phyloP scores from a whole-genome alignment of 441 rosid genomes.

The Populus hybrid region DNA sequence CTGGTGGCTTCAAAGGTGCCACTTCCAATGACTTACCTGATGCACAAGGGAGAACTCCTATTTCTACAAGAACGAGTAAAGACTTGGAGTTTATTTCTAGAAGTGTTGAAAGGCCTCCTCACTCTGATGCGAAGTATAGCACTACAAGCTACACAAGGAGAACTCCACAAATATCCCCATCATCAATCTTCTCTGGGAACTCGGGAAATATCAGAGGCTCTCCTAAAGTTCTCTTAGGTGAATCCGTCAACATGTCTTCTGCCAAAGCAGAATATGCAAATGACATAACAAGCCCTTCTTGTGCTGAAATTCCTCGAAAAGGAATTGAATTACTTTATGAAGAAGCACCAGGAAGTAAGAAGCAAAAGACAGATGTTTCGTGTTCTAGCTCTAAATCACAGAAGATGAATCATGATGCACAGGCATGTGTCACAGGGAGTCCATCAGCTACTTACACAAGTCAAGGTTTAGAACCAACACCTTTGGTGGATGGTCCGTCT shows the following conservation, averaged over 20 bases:
- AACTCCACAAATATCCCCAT: slow-evolving; percentile 35
- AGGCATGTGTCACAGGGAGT: slow-evolving; percentile 24
- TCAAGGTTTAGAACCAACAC: slow-evolving; percentile 24
- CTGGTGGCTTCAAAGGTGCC: slow-evolving; percentile 24
- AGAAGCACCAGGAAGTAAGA: slow-evolving; percentile 33
- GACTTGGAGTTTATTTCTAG: slow-evolving; percentile 28
- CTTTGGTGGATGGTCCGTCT: slow-evolving; percentile 22
- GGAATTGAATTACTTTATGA: slow-evolving; percentile 22
- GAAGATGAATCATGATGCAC: slow-evolving; percentile 30
- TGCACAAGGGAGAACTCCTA: slow-evolving; percentile 38
- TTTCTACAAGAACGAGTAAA: slow-evolving; percentile 21
- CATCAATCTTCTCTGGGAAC: slow-evolving; percentile 35
- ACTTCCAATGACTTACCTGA: slow-evolving; percentile 21
- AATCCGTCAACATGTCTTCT: slow-evolving; percentile 23
- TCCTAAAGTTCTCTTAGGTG: slow-evolving; percentile 21
- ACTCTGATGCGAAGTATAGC: slow-evolving; percentile 27
- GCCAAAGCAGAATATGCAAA: slow-evolving; percentile 26
- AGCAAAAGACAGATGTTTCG: slow-evolving; percentile 33
- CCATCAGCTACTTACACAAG: slow-evolving; percentile 25
- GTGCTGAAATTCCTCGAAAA: slow-evolving; percentile 30
- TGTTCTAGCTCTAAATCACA: slow-evolving; percentile 28
- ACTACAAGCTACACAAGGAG: slow-evolving; percentile 50
- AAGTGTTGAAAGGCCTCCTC: slow-evolving; percentile 34
- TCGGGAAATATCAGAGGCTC: slow-evolving; percentile 30
- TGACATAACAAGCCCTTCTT: slow-evolving; percentile 22